Conservation (phyloP, 2,329 filamentous ascomycete species). For the Neofusicoccum sp. region DNA sequence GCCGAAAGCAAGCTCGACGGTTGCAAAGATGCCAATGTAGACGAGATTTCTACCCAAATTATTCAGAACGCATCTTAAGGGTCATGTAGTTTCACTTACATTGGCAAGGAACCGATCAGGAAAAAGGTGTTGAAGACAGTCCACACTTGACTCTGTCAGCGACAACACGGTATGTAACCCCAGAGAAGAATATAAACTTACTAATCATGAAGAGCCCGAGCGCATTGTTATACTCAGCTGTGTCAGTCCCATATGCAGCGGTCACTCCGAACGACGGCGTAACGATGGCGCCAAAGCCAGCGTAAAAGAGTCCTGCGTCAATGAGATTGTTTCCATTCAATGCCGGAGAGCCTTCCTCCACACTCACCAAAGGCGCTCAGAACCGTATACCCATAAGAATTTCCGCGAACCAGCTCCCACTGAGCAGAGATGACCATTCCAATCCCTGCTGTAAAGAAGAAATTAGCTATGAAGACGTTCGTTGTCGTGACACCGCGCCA, state of each 20-base stretch:
- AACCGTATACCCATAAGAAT: slow-evolving; percentile 54
- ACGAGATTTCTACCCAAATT: slow-evolving; percentile 39
- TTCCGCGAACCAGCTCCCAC: slow-evolving; percentile 55
- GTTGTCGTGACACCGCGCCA: slow-evolving; percentile 51
- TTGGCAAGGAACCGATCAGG: slow-evolving; percentile 45
- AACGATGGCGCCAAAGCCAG: slow-evolving; percentile 49
- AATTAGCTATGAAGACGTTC: slow-evolving; percentile 55
- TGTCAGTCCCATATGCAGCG: slow-evolving; percentile 43
- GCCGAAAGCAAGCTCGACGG: slow-evolving; percentile 47
- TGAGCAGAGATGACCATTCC: slow-evolving; percentile 56
- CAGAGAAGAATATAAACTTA: slow-evolving; percentile 24
- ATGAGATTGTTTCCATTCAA: neutral
- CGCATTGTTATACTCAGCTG: slow-evolving; percentile 48
- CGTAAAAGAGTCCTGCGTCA: slow-evolving; percentile 47
- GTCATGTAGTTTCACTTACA: slow-evolving; percentile 18
- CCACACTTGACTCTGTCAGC: slow-evolving; percentile 38
- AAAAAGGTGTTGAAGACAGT: slow-evolving; percentile 49
- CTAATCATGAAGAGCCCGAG: slow-evolving; percentile 51
- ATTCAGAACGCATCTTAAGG: neutral
- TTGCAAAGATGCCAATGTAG: slow-evolving; percentile 50
- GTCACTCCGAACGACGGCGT: slow-evolving; percentile 48
- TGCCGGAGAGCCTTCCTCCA: neutral
- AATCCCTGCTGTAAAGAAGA: slow-evolving; percentile 53
- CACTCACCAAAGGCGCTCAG: slow-evolving; percentile 52
- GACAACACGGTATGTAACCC: neutral